Evolutionary conservation across 306 rosid genomes (phyloP), one percentile per base, ranked within the genome.

Genomic region (Pueraria montana): DNA sequence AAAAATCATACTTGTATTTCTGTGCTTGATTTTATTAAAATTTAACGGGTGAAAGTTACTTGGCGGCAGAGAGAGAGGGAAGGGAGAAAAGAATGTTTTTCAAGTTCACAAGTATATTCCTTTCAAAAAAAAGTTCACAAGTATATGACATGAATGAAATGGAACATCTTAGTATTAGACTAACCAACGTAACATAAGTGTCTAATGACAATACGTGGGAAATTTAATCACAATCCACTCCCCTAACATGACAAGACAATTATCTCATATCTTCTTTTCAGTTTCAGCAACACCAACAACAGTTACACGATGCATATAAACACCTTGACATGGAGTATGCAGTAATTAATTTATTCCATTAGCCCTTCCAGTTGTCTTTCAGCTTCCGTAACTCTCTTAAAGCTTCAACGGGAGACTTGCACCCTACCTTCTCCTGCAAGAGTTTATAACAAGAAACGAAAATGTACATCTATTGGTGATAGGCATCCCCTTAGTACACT

Each of bases 281-380:
- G 40, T 77, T 77, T 77, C 20, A 45, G 63, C n/a, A 68, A 69
- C 61, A 49, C 9, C 34, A 24, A 24, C 67, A 61, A 48, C 6
- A 36, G 40, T 36, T 5, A 36, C 8, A 36, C n/a, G 59, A 18
- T 52, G 59, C 66, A 59, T 24, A 56, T 55, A 59, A 11, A 38
- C 8, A 49, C 66, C 5, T 36, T 36, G 6, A 36, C 40, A 36
- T 36, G 40, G 40, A 36, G 40, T 36, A 36, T 36, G 40, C 8
- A 36, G 40, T 36, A 36, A 36, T 36, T 5, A 36, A 6, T 36
- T 36, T 11, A 0, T 12, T 53, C 6, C 40, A 55, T 80, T 71
- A 89, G 63, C 92, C 93, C 87, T 82, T 88, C 97, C 97, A 90
- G 46, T 82, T 87, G 92, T 88, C 96, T 86, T 93, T 91, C 26